These are phyloP conservation scores for Vigna nakashimae DNA, from an alignment of 306 rosid genomes.

Conservation along the genomic window DNA sequence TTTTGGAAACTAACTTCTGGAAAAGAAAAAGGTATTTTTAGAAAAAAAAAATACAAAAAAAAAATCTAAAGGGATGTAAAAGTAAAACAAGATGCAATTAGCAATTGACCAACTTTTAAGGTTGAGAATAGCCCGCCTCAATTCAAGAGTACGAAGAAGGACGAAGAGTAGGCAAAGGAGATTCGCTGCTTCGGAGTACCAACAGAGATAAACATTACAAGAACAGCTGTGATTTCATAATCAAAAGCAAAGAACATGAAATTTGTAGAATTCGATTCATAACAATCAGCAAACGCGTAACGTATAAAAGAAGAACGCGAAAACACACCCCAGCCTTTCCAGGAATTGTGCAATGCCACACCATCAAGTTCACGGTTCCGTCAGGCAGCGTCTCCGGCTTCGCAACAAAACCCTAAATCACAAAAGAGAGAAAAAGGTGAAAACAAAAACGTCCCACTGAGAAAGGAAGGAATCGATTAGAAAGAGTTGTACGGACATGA, in stretches of 20 bases:
- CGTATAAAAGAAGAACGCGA: background rate
- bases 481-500: conserved; percentile 63
- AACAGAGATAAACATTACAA: no score
- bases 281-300: conserved; percentile 17
- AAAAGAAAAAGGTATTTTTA: no score
- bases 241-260: background rate
- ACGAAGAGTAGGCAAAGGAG: background rate
- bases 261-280: background rate
- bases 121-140: background rate
- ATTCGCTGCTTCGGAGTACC: background rate
- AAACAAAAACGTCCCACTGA: background rate
- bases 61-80: no score
- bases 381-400: conserved; percentile 85
- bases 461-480: background rate
- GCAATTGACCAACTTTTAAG: background rate
- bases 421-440: background rate
- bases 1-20: no score
- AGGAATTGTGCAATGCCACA: conserved; percentile 96
- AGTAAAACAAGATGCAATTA: no score
- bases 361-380: conserved; percentile 91
- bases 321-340: conserved; percentile 80
- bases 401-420: conserved; percentile 89
- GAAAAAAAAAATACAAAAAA: no score
- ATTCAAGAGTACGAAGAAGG: background rate
- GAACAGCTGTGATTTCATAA: background rate